Evolutionary conservation across 2,329 filamentous ascomycete species (phyloP), one percentile per base, ranked within the genome.

Genomic region (Aspergillus caelatus): DNA sequence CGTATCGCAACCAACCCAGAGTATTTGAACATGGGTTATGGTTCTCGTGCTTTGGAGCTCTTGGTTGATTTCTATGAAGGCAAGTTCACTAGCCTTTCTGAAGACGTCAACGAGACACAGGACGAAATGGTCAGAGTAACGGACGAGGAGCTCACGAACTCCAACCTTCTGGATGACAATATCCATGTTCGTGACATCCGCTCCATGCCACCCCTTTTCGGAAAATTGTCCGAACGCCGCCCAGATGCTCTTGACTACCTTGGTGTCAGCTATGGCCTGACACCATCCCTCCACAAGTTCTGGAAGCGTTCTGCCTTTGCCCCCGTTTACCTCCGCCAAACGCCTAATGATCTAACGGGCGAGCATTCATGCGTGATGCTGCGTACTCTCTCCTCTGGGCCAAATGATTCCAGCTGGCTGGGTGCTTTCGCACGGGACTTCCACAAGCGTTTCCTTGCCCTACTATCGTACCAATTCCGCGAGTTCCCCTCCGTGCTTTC

Each of bases 321-420:
- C 2, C 95, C 95, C 0, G 92, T 99, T 0, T 99, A 99, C 73
- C 85, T 99, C 16, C 88, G 95, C 39, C 95, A 99, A 81, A 99
- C 96, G 2, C 85, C 95, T 58, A 99, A 98, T 75, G 95, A 98
- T 62, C 84, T 99, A 53, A 99, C 96, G 0, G 95, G 95, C 61
- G 95, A 99, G 79, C 95, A 99, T 77, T 97, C 95, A 0, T 97
- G 93, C 75, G 94, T 99, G 32, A 99, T 99, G 96, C 85, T 99
- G 56, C 88, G 93, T 62, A 91, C 93, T 1, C 84, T 99, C 3
- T 78, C 83, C 57, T 79, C 79, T 0, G 80, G 82, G 30, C 76
- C 79, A 32, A 89, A 88, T 48, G 93, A 97, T 69, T 83, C 83
- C 62, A 88, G 87, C 72, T 98, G 95, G 95, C 88, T 98, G 0